These are phyloP conservation scores for Tribonema minus DNA, from an alignment of 108 stramenopile species.

Conservation along the genomic window DNA sequence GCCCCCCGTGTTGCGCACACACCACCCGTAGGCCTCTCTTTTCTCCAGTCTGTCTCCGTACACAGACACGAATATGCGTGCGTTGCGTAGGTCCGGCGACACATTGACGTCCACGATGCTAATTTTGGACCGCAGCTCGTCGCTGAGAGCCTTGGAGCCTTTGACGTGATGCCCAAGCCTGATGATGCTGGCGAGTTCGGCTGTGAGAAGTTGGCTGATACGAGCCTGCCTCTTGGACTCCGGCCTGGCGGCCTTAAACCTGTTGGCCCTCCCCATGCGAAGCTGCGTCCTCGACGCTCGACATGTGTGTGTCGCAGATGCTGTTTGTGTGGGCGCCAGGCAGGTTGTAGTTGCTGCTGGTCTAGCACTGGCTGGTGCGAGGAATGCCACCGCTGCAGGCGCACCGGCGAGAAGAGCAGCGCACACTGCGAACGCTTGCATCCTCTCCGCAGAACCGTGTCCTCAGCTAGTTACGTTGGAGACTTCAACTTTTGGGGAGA, in stretches of 20 bases:
- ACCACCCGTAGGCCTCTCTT: constrained; percentile 37
- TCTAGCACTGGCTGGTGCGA: too few species aligned
- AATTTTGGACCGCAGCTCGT: constrained; percentile 25
- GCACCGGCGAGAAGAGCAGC: too few species aligned
- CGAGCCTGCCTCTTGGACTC: constrained; percentile 40
- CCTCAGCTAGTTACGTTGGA: too few species aligned
- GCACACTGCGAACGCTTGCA: too few species aligned
- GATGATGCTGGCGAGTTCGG: constrained; percentile 19
- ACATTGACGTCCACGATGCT: constrained; percentile 28
- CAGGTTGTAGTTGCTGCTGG: too few species aligned
- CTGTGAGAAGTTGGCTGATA: constrained; percentile 10
- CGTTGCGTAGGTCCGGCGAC: constrained; percentile 30
- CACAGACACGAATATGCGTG: constrained; percentile 20
- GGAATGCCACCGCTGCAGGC: too few species aligned
- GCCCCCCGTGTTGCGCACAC: constrained; percentile 8
- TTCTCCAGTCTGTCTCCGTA: constrained; percentile 25
- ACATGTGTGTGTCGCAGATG: too few species aligned
- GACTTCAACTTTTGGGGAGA: too few species aligned
- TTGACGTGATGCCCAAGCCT: constrained; percentile 19
- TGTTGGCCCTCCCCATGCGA: constrained; percentile 2
- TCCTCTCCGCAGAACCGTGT: too few species aligned
- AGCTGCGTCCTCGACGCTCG: too few species aligned
- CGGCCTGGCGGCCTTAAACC: neutral
- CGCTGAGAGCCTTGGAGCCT: neutral
- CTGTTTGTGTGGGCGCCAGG: too few species aligned